Conservation (phyloP, 495 filamentous ascomycete genomes). For the Xylaria scruposa region DNA sequence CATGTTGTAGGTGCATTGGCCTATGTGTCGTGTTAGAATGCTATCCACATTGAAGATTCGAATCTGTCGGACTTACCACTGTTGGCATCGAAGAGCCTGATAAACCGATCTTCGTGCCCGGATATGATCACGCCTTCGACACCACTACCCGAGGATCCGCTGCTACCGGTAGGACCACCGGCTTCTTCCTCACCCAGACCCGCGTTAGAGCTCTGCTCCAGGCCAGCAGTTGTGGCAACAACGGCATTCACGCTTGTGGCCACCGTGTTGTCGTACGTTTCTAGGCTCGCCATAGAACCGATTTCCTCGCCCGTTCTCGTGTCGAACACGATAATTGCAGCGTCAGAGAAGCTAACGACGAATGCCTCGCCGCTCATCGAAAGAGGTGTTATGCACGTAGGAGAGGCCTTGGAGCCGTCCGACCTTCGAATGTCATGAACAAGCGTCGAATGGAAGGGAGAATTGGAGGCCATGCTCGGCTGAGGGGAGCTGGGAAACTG, state of each 20-base stretch:
- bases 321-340: slow-evolving; percentile 87
- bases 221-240: slow-evolving; percentile 83
- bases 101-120: slow-evolving; percentile 93
- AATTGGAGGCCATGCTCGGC: slow-evolving; percentile 73
- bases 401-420: slow-evolving; percentile 69
- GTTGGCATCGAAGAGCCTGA: slow-evolving; percentile 97
- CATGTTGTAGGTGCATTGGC: slow-evolving; percentile 99
- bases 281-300: slow-evolving; percentile 86
- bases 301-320: slow-evolving; percentile 91
- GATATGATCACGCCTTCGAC: slow-evolving; percentile 92
- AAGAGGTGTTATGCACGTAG: slow-evolving; percentile 90
- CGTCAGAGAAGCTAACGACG: slow-evolving; percentile 90
- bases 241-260: slow-evolving; percentile 87
- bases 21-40: slow-evolving; percentile 59
- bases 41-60: not conserved
- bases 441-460: slow-evolving; percentile 66
- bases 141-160: slow-evolving; percentile 65
- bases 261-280: slow-evolving; percentile 88
- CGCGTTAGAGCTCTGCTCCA: slow-evolving; percentile 70
- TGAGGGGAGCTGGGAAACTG: slow-evolving; percentile 91
- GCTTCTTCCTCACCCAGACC: slow-evolving; percentile 62
- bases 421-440: slow-evolving; percentile 81
- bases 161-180: slow-evolving; percentile 76
- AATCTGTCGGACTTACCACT: slow-evolving; percentile 73
- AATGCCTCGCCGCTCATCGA: slow-evolving; percentile 88